Percentiles rank a stretch among this genome's conserved stretches.
phyloP scores from a whole-genome alignment of 176 grass and related monocot genomes.

The Triticum urartu region DNA sequence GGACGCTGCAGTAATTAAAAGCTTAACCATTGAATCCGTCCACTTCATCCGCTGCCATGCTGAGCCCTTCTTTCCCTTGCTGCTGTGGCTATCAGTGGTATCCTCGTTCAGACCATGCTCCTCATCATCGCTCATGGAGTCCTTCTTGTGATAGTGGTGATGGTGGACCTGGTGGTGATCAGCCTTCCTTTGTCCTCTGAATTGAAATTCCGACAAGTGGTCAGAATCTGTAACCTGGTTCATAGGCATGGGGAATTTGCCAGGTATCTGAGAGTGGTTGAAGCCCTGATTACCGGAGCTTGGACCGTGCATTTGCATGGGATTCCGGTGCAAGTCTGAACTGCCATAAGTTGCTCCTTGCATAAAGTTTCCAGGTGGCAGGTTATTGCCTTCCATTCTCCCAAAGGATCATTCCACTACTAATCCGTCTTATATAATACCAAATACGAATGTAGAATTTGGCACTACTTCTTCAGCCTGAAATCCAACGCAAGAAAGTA shows the following conservation, averaged over 20 bases:
- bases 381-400: constrained; percentile 66
- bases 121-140: constrained; percentile 47
- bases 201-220: constrained; percentile 41
- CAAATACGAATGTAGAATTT: not conserved
- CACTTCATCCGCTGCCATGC: constrained; percentile 68
- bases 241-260: constrained; percentile 18
- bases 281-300: constrained; percentile 33
- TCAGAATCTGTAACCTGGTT: constrained; percentile 53
- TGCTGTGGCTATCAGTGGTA: constrained; percentile 35
- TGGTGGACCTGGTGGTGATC: constrained; percentile 31
- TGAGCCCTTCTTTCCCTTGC: constrained; percentile 51
- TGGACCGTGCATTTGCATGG: constrained; percentile 44
- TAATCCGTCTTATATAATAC: not conserved
- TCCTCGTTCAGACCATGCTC: constrained; percentile 47
- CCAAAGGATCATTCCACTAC: not conserved
- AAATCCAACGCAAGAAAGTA: constrained; percentile 18
- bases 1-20: constrained; percentile 55
- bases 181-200: constrained; percentile 46
- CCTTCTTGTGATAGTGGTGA: constrained; percentile 23
- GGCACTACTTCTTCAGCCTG: not conserved
- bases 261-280: constrained; percentile 29
- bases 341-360: constrained; percentile 55
- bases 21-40: constrained; percentile 65
- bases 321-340: constrained; percentile 44
- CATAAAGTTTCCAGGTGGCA: constrained; percentile 53